Conservation (phyloP, 495 filamentous ascomycete species). For the Podospora comata region DNA sequence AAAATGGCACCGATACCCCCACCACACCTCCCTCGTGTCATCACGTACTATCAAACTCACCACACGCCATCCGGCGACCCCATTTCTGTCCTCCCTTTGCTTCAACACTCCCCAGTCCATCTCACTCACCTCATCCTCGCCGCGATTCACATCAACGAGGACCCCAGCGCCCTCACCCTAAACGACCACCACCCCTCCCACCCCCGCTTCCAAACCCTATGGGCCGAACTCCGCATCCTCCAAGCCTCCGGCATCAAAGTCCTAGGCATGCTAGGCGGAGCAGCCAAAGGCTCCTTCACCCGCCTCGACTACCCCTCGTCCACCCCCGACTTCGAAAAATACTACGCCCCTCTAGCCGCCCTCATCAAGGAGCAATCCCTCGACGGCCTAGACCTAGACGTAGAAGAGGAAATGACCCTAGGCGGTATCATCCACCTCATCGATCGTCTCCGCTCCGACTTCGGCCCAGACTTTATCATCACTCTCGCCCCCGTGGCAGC, state of each 20-base stretch:
- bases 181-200: slow-evolving; percentile 68
- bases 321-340: slow-evolving; percentile 68
- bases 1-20: slow-evolving; percentile 25
- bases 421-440: slow-evolving; percentile 69
- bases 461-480: slow-evolving; percentile 68
- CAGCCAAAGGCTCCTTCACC: slow-evolving; percentile 63
- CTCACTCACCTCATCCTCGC: slow-evolving; percentile 75
- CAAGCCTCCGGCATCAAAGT: slow-evolving; percentile 67
- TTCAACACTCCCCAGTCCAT: slow-evolving; percentile 51
- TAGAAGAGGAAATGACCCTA: slow-evolving; percentile 76
- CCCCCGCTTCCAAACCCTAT: slow-evolving; percentile 57
- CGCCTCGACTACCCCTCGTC: slow-evolving; percentile 56
- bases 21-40: slow-evolving; percentile 22
- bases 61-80: slow-evolving; percentile 56
- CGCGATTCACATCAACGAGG: slow-evolving; percentile 75
- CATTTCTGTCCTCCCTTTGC: slow-evolving; percentile 68
- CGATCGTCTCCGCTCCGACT: slow-evolving; percentile 68
- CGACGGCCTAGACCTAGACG: slow-evolving; percentile 79
- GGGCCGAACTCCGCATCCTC: slow-evolving; percentile 66
- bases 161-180: slow-evolving; percentile 59
- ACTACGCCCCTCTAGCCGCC: slow-evolving; percentile 61
- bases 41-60: slow-evolving; percentile 38
- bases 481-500: slow-evolving; percentile 77
- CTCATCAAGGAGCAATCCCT: slow-evolving; percentile 59
- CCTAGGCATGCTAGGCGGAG: slow-evolving; percentile 82